Evolutionary conservation across 2,329 filamentous ascomycete genomes (phyloP), one percentile per base, ranked within the genome.

Genomic region (Colletotrichum lentis): DNA sequence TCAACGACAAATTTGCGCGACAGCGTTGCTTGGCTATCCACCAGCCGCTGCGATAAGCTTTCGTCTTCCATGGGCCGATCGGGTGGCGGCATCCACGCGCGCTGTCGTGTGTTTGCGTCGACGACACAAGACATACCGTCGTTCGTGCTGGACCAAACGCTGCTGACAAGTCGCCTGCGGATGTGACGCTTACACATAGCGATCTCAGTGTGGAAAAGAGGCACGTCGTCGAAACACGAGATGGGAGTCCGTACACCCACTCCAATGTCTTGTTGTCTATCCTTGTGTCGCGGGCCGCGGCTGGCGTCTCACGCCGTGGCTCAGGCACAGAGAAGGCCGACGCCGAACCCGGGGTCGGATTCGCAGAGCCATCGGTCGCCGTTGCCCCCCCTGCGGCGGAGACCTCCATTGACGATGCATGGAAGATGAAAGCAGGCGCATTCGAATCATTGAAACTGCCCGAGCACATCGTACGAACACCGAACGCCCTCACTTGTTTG

Each of bases 31-130:
- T 60, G 57, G 35, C 35, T 41, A 35, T 18, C 35, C 35, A 60
- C 16, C 46, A 41, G 44, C 57, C 20, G 20, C n/a, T 11, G 46
- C 35, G 35, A 50, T 31, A 60, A 60, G 57, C 57, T 41, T 60
- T 52, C 44, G 18, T 41, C 44, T 18, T 11, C 46, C 57, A 60
- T 43, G 57, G 31, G 57, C 18, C 46, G 57, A 60, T 52, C 46
- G 20, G 57, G 24, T 60, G 57, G 35, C 46, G 37, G 57, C 46
- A 50, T 31, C 46, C 57, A 52, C 35, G 52, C 35, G 35, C 35
- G 44, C 50, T 16, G 20, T 54, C 5, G 52, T 39, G 31, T 24
- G n/a, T 54, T 22, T 39, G 31, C 35, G 35, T 12, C 52, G 12
- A 37, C n/a, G n/a, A 10, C 8, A 24, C n/a, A 2, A 22, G 50